Evolutionary conservation across 352 stramenopile species (phyloP).

Genomic region (Pythium phragmiticola): DNA sequence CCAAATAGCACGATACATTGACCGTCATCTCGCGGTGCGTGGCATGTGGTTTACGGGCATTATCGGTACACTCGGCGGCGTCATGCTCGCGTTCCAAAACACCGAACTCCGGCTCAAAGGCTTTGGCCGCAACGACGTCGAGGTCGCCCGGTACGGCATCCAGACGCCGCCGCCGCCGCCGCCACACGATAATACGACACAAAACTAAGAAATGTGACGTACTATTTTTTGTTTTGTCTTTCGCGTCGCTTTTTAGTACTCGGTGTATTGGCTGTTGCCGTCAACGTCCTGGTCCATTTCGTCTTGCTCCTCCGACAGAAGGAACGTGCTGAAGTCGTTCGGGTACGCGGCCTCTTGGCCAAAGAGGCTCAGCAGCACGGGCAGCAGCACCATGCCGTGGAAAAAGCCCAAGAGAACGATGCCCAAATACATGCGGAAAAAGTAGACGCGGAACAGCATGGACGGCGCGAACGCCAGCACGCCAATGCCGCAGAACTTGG

Average conservation of each 20-base stretch:
- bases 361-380: slow-evolving; percentile 77
- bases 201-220: slow-evolving; percentile 11
- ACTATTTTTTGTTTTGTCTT: not conserved
- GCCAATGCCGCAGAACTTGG: slow-evolving; percentile 89
- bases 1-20: slow-evolving; percentile 51
- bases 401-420: slow-evolving; percentile 88
- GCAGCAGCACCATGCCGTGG: slow-evolving; percentile 78
- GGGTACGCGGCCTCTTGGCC: slow-evolving; percentile 45
- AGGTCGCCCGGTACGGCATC: slow-evolving; percentile 53
- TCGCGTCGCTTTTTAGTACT: slow-evolving; percentile 17
- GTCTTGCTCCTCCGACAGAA: slow-evolving; percentile 69
- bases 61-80: slow-evolving; percentile 54
- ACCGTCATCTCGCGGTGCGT: slow-evolving; percentile 52
- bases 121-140: slow-evolving; percentile 69
- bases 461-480: slow-evolving; percentile 90
- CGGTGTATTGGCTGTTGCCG: slow-evolving; percentile 14
- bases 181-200: not conserved
- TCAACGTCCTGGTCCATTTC: slow-evolving; percentile 47
- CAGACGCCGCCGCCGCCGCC: slow-evolving; percentile 3
- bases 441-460: slow-evolving; percentile 91
- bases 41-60: slow-evolving; percentile 80
- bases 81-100: slow-evolving; percentile 78
- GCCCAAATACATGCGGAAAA: slow-evolving; percentile 92
- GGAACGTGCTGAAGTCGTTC: slow-evolving; percentile 69
- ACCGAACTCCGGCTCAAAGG: slow-evolving; percentile 73